Percentiles rank a stretch among this genome's conserved stretches.
Conservation (phyloP, 139 green algal genomes). For the Chlamydomonas schloesseri region DNA sequence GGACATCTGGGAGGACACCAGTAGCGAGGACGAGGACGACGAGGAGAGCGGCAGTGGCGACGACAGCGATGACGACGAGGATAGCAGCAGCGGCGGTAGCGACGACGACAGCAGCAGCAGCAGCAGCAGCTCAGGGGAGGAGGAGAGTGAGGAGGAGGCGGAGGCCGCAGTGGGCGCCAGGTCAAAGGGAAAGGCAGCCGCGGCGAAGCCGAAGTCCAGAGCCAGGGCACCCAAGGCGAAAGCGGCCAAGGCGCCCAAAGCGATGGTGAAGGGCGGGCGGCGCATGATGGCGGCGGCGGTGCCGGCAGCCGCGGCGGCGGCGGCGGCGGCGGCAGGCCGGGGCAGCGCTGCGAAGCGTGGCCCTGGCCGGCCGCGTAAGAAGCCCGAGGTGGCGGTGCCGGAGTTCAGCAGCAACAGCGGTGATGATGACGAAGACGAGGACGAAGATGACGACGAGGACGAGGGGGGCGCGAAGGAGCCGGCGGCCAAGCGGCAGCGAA, state of each 20-base stretch:
- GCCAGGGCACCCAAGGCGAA: background rate
- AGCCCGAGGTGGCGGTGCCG: too few relatives aligned
- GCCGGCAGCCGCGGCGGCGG: too few relatives aligned
- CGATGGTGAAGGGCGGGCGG: too few relatives aligned
- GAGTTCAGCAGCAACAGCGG: background rate
- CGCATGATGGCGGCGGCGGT: too few relatives aligned
- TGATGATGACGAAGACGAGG: background rate
- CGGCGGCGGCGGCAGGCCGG: too few relatives aligned
- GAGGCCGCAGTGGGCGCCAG: background rate
- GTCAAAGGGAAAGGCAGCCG: background rate
- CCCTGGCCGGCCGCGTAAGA: too few relatives aligned
- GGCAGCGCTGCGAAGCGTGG: too few relatives aligned
- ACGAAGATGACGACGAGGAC: background rate
- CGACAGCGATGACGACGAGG: background rate
- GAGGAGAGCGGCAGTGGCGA: slow-evolving; percentile 20
- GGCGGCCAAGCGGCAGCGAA: background rate
- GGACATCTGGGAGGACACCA: slow-evolving; percentile 38
- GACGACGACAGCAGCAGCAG: background rate
- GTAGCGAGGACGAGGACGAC: slow-evolving; percentile 9
- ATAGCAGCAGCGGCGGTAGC: background rate
- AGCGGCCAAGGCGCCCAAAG: background rate
- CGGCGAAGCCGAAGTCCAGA: background rate
- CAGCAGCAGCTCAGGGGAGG: background rate
- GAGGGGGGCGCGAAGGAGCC: background rate
- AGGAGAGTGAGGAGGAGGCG: background rate